Percentiles rank a stretch among this genome's conserved stretches.
phyloP scores from a whole-genome alignment of 2,329 filamentous ascomycete genomes.

The Cladophialophora exuberans region DNA sequence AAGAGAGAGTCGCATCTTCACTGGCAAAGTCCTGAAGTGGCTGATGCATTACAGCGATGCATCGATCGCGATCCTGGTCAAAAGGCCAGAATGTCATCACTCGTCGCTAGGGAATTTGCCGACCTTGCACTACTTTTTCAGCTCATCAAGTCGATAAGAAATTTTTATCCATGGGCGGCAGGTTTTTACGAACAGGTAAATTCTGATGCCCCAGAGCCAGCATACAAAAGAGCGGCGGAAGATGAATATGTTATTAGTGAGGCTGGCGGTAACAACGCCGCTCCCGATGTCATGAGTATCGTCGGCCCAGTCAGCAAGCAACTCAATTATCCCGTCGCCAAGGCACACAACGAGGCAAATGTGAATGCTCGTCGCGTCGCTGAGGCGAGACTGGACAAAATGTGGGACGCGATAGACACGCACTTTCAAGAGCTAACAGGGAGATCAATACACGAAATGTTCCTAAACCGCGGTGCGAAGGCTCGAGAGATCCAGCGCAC shows the following conservation, averaged over 20 bases:
- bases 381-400: conserved; percentile 52
- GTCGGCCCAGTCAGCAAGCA: conserved; percentile 30
- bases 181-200: conserved; percentile 40
- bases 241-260: not conserved
- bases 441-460: conserved; percentile 1
- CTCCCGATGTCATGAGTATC: not conserved
- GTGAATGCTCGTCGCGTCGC: conserved; percentile 49
- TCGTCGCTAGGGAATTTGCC: conserved; percentile 43
- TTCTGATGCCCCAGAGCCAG: conserved; percentile 19
- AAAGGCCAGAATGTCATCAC: conserved; percentile 44
- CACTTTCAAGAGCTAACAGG: conserved; percentile 1
- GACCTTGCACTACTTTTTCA: conserved; percentile 53
- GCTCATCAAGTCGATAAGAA: conserved; percentile 49
- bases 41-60: conserved; percentile 56
- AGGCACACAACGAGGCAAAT: conserved; percentile 52
- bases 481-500: conserved; percentile 6
- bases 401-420: conserved; percentile 48
- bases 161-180: conserved; percentile 53
- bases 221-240: not conserved
- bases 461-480: not conserved
- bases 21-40: conserved; percentile 38
- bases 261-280: not conserved
- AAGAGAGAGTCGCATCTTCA: conserved; percentile 43
- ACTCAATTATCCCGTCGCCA: conserved; percentile 55
- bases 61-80: conserved; percentile 43